Evolutionary conservation across 768 basidiomycete genomes (phyloP), one percentile per base, ranked within the genome.

Genomic region (Serendipita sp.): DNA sequence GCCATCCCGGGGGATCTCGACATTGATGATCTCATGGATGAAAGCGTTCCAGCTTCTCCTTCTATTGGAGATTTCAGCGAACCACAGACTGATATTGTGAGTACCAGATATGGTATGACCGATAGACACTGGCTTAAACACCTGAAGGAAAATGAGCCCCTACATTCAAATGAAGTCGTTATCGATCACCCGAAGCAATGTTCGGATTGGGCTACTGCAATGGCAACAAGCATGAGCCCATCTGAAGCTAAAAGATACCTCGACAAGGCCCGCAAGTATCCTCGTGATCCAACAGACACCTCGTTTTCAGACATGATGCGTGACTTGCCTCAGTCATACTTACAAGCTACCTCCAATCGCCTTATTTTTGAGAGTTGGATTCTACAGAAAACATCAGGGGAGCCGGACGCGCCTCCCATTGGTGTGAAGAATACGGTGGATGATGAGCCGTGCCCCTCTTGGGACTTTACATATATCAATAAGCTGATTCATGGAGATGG

Each of bases 391-490:
- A 86, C 86, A 0, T 77, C 77, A 23, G 74, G 77, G 3, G 90
- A 92, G 66, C 85, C 82, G 0, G 70, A 80, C 51, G 85, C 88
- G 1, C 89, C 88, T 0, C 75, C 74, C 3, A 88, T 95, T 69
- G 74, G 74, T 15, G 79, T 95, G 30, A 71, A 82, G 62, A 91
- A 93, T 69, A 73, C 79, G 0, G 75, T 90, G 28, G 89, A 89
- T 66, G 71, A 77, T 7, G 85, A 87, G 66, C 77, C 82, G 8
- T 81, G 85, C 23, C 91, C 92, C 0, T 81, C 81, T 30, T 91
- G 88, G 82, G 91, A 95, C 69, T 96, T 93, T 69, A 78, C 85
- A 66, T 95, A 95, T 72, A 84, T 88, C 10, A 93, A 95, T 72
- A 75, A 81, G 63, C 83, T 92, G 78, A 87, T 88, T 79, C 83